phyloP scores from a whole-genome alignment of 345 rosid species.

The Hypericum androsaemum region DNA sequence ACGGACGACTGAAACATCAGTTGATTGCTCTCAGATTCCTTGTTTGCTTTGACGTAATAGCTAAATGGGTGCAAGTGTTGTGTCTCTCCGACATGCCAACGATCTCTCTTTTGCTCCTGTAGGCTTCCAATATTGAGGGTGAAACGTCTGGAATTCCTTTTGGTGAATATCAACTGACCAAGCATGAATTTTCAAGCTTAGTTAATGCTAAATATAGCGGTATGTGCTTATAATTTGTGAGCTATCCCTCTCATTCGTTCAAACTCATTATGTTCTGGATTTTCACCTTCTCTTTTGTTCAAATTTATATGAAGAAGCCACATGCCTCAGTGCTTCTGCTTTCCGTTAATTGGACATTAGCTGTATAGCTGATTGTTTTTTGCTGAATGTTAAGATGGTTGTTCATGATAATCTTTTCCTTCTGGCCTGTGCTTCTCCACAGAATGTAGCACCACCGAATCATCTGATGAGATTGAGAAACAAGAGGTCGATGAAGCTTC shows the following conservation, averaged over 20 bases:
- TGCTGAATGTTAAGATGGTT: neutral
- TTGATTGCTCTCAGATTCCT: too few species aligned
- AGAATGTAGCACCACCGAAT: constrained; percentile 96
- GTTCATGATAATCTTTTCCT: neutral
- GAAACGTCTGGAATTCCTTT: constrained; percentile 61
- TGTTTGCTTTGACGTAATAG: too few species aligned
- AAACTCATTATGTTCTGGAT: neutral
- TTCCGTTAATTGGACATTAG: too few species aligned
- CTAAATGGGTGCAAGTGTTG: too few species aligned
- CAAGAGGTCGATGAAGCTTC: constrained; percentile 80
- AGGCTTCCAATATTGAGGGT: constrained; percentile 84
- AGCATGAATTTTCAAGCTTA: constrained; percentile 60
- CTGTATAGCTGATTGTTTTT: neutral
- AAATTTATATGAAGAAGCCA: too few species aligned
- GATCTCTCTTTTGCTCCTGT: constrained; percentile 17
- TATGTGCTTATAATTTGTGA: constrained; percentile 22
- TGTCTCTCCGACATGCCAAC: too few species aligned
- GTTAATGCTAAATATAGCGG: constrained; percentile 81
- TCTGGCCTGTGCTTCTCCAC: constrained; percentile 27
- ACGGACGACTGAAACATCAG: too few species aligned
- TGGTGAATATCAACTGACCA: constrained; percentile 51
- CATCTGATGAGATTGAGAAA: constrained; percentile 90
- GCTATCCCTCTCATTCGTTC: neutral
- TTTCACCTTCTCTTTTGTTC: neutral
- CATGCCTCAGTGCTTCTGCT: too few species aligned